Evolutionary conservation across 2,329 filamentous ascomycete species (phyloP), one percentile per base, ranked within the genome.

Genomic region (Epichloe gansuensis): DNA sequence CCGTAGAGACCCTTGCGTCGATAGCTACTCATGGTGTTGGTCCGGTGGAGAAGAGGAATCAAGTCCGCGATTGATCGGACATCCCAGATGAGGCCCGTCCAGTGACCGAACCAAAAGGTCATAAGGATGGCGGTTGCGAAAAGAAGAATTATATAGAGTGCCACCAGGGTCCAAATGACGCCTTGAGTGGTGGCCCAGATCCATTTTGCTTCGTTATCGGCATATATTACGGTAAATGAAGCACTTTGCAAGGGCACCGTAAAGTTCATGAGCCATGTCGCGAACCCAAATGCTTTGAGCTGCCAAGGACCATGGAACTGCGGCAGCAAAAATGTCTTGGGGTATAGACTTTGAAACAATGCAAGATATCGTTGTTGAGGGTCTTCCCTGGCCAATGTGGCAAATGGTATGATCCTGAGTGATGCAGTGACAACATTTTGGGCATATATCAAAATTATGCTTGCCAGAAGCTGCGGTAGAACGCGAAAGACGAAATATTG

Each of bases 401-500:
- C 77, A 64, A 94, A 94, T 0, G 90, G 90, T 40, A 86, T 72
- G 12, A 87, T 78, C 53, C 91, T 82, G 56, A 85, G 81, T n/a
- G 89, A 77, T 3, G 89, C 81, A 1, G 77, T 75, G 58, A 89
- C 78, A 40, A 95, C 73, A 57, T 82, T 79, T 60, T 95, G 84
- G 1, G 87, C 76, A 74, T 87, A 95, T 6, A 96, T 65, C 45
- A 93, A 74, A 38, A 95, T 69, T 12, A 84, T 58, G 21, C 81
- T 81, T 0, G 83, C 87, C 13, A 94, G 63, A 0, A 95, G 71
- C 52, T 89, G 88, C 2, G 91, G 90, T 1, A 96, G 70, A 57
- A 95, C 87, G 55, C 89, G 80, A 65, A 95, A 93, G 46, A 94
- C 68, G 64, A 96, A 95, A 67, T 94, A 95, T 57, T 82, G 76